Conservation (phyloP, 176 grass and related monocot genomes). For the Oryza glaberrima region DNA sequence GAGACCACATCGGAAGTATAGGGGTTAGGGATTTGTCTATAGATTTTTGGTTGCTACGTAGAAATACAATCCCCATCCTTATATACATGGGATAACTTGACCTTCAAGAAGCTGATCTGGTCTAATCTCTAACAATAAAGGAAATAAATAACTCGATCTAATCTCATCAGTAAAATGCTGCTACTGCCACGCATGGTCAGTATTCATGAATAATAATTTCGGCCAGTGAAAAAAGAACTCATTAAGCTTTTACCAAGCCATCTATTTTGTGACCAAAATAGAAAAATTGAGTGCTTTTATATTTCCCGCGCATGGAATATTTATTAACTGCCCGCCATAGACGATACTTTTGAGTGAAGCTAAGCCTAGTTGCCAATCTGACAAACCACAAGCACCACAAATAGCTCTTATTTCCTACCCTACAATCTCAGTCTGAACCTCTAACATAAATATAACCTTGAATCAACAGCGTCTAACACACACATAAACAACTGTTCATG, state of each 20-base stretch:
- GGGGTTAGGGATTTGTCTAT: neutral
- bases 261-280: neutral
- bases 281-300: neutral
- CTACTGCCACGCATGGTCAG: neutral
- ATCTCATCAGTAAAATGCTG: neutral
- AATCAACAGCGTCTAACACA: slow-evolving; percentile 1
- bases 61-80: neutral
- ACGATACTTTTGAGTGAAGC: neutral
- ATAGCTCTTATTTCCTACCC: slow-evolving; percentile 5
- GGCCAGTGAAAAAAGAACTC: neutral
- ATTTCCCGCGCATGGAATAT: neutral
- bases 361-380: neutral
- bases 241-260: neutral
- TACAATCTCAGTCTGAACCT: neutral
- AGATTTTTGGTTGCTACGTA: neutral
- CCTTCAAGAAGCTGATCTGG: neutral
- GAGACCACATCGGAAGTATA: neutral
- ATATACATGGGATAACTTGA: neutral
- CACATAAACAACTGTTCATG: neutral
- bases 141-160: neutral
- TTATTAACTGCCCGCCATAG: neutral
- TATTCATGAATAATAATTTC: neutral
- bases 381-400: slow-evolving; percentile 4
- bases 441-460: slow-evolving; percentile 1
- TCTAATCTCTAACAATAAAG: neutral